Conservation (phyloP, 176 grass and related monocot species). For the Phragmites australis region DNA sequence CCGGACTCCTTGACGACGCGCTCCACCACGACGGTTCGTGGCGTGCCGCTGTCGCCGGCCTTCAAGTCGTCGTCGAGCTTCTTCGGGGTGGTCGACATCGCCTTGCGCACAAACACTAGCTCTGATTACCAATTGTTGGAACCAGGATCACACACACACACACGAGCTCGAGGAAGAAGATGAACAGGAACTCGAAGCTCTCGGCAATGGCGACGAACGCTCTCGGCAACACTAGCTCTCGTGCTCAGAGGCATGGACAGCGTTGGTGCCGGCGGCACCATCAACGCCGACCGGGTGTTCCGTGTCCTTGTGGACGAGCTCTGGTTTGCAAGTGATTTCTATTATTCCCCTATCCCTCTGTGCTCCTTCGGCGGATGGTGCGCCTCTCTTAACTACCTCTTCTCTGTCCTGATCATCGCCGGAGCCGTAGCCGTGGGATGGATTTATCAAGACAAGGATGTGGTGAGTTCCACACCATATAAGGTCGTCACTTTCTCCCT, state of each 20-base stretch:
- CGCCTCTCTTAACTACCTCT: not conserved
- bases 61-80: no score
- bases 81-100: no score
- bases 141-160: no score
- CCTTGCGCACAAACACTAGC: no score
- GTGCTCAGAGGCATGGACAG: conserved; percentile 43
- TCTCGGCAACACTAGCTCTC: not conserved
- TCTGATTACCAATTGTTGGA: no score
- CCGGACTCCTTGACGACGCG: no score
- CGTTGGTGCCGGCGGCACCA: not conserved
- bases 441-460: accelerated
- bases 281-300: conserved; percentile 9
- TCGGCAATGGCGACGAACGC: no score
- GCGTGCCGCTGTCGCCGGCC: no score
- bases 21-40: no score
- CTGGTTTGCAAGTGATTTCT: conserved; percentile 44
- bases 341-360: conserved; percentile 25
- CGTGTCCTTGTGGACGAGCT: conserved; percentile 39
- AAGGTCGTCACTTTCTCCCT: not conserved
- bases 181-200: no score
- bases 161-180: no score
- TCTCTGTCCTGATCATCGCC: conserved; percentile 14
- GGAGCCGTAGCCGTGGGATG: not conserved
- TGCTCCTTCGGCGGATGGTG: conserved; percentile 17
- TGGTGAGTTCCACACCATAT: not conserved